phyloP scores from a whole-genome alignment of 176 grass and related monocot species.

The Alloteropsis semialata region DNA sequence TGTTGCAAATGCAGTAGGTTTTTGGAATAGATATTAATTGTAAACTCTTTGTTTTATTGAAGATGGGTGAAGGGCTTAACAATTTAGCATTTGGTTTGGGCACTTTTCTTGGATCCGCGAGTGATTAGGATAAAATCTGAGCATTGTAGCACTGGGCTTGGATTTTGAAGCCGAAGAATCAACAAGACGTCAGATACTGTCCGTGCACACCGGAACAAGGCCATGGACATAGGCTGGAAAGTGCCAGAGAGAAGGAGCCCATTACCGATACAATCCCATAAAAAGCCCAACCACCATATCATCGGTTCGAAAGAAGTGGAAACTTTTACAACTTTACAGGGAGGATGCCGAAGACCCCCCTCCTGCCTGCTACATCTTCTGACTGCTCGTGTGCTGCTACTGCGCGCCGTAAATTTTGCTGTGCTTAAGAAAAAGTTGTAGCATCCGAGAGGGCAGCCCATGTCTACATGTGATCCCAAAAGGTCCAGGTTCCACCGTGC shows the following conservation, averaged over 20 bases:
- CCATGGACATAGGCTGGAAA: neutral
- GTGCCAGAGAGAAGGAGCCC: neutral
- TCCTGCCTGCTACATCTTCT: neutral
- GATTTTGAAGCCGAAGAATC: neutral
- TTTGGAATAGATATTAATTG: neutral
- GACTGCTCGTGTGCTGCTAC: neutral
- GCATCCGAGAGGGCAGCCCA: neutral
- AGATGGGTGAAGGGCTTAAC: neutral
- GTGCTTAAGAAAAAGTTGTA: no score
- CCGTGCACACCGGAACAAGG: neutral
- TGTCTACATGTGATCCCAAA: neutral
- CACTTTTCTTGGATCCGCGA: neutral
- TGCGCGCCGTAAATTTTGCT: no score
- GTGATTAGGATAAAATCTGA: no score
- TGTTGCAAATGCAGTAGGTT: neutral
- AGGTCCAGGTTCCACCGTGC: neutral
- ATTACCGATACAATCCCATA: neutral
- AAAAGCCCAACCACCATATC: neutral
- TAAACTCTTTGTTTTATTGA: neutral
- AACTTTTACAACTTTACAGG: neutral
- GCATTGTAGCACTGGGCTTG: neutral
- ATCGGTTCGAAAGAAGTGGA: neutral
- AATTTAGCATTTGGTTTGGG: no score
- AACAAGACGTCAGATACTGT: neutral
- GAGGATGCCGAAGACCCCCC: neutral